Evolutionary conservation across 2,329 filamentous ascomycete genomes (phyloP).

Genomic region (Stagonosporopsis rhizophila): DNA sequence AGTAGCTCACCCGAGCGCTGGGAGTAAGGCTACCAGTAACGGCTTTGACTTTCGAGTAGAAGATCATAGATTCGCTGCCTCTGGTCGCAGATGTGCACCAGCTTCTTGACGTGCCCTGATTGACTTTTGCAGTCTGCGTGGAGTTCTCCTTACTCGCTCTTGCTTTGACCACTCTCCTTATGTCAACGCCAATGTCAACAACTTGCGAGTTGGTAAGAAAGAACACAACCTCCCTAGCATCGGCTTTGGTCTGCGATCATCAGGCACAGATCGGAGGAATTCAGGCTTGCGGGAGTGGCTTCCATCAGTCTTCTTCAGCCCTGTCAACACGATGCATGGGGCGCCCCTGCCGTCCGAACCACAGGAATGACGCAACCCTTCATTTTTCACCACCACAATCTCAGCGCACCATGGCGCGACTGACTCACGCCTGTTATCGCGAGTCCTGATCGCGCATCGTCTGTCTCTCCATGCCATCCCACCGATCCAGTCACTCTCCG

Average conservation of each 20-base stretch:
- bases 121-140: neutral
- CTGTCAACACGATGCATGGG: slow-evolving; percentile 26
- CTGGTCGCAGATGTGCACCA: neutral
- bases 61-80: neutral
- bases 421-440: slow-evolving; percentile 10
- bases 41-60: neutral
- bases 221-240: neutral
- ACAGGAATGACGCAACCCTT: slow-evolving; percentile 20
- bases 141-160: neutral
- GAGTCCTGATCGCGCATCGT: neutral
- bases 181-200: neutral
- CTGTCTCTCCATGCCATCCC: neutral
- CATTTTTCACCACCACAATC: slow-evolving; percentile 12
- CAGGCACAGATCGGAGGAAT: neutral
- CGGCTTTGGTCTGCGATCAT: neutral
- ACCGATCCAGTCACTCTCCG: slow-evolving; percentile 5
- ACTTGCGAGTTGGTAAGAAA: neutral
- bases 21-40: neutral
- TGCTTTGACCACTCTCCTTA: neutral
- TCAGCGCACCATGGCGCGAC: slow-evolving; percentile 1
- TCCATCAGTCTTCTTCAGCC: slow-evolving; percentile 21
- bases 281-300: slow-evolving; percentile 4
- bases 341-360: slow-evolving; percentile 27
- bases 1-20: slow-evolving; percentile 7
- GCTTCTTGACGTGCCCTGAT: neutral